Conservation (phyloP, 2,329 filamentous ascomycete genomes). For the Exophiala bonariae region DNA sequence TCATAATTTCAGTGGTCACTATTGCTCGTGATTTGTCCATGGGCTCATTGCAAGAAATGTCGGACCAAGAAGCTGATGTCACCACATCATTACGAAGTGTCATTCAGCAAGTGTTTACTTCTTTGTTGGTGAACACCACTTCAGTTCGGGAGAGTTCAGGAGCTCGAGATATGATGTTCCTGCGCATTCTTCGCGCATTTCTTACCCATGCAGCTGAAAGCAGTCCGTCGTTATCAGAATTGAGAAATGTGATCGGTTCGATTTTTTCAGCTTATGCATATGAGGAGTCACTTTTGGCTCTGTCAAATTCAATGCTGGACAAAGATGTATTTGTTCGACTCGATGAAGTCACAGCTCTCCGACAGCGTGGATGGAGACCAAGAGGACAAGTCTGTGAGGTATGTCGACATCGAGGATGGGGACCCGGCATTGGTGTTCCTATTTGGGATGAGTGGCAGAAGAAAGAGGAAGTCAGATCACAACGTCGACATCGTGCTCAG, state of each 20-base stretch:
- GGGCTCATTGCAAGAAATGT: conserved; percentile 22
- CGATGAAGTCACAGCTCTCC: conserved; percentile 67
- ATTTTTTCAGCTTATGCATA: conserved; percentile 96
- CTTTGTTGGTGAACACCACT: conserved; percentile 76
- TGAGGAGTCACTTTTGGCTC: conserved; percentile 81
- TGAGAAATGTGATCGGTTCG: conserved; percentile 79
- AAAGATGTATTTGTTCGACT: conserved; percentile 87
- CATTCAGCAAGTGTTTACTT: conserved; percentile 88
- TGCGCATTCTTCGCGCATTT: conserved; percentile 86
- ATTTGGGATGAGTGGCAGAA: conserved; percentile 83
- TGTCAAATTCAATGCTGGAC: conserved; percentile 84
- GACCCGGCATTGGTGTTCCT: conserved; percentile 73
- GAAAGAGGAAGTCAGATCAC: conserved; percentile 40
- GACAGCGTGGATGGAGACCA: conserved; percentile 87
- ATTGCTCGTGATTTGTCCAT: conserved; percentile 63
- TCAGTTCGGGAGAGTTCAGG: conserved; percentile 32
- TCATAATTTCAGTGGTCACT: conserved; percentile 62
- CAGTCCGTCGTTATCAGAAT: conserved; percentile 82
- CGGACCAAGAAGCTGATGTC: conserved; percentile 43
- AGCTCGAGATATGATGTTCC: conserved; percentile 68
- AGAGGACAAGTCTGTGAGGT: conserved; percentile 83
- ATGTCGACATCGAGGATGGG: conserved; percentile 82
- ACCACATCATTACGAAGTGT: conserved; percentile 69
- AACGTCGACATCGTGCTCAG: conserved; percentile 18
- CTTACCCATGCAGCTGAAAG: conserved; percentile 76